Evolutionary conservation across 228 moss, liverwort and hornwort species (phyloP), one percentile per base, ranked within the genome.

Genomic region (Sphagnum fallax): DNA sequence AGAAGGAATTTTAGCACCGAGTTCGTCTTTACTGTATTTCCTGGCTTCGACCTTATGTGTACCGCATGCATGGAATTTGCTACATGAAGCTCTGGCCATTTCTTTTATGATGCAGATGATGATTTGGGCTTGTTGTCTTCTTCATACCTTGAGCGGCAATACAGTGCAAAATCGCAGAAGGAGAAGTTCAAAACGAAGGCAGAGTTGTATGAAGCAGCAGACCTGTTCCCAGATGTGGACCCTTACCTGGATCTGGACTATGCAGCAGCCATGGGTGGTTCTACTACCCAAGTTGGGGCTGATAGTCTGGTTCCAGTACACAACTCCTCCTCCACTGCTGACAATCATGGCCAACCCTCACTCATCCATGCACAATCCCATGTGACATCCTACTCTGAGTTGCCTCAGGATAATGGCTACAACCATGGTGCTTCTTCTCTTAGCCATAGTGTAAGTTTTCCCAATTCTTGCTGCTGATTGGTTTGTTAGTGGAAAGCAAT

Each of bases 271-370:
- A 77, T 90, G 4, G 92, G 80, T 1, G 72, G 81, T 32, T 18
- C 73, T 52, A 32, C 32, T 32, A 32, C 32, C 32, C 59, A 60
- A 12, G 63, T 67, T 9, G 84, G 73, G 4, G 87, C 85, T 8
- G 98, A 98, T 65, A 94, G 94, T 63, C 73, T 94, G 11, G 98
- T 98, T 0, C 98, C 98, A 6, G 90, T 91, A 18, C 97, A 90
- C 69, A 67, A 65, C 5, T 73, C 75, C 4, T 88, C 88, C 10
- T 63, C 75, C 61, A 51, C 15, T 8, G 75, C 85, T 0, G 73
- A 69, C 68, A 12, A 12, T 8, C 12, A 3, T 55, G 55, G 55
- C 55, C 9, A 55, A 12, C 51, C 75, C 62, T 10, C 82, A 48
- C 52, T 76, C 53, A 32, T 80, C 60, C 11, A 81, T 57, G 12